These are phyloP conservation scores for Arthrobotrys iridis DNA, from an alignment of 2,329 filamentous ascomycete species.

Conservation along the genomic window DNA sequence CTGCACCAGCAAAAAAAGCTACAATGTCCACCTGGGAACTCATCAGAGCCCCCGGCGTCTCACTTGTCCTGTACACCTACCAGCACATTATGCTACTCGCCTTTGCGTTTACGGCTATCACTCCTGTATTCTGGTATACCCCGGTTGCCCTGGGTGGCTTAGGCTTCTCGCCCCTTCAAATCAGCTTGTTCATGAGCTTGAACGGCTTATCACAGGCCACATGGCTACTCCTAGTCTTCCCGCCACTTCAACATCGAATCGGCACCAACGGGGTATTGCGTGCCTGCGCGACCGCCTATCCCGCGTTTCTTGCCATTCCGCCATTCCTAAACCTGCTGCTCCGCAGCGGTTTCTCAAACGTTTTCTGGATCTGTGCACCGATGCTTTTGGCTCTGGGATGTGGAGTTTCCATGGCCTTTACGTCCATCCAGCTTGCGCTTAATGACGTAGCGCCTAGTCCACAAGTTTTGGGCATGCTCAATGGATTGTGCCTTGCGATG, in stretches of 20 bases:
- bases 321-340: conserved; percentile 70
- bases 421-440: conserved; percentile 75
- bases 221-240: conserved; percentile 78
- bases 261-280: conserved; percentile 75
- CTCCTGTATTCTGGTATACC: conserved; percentile 76
- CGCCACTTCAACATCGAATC: conserved; percentile 71
- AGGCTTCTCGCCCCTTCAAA: conserved; percentile 71
- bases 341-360: conserved; percentile 61
- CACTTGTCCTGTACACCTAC: conserved; percentile 73
- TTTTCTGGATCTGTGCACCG: conserved; percentile 70
- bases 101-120: conserved; percentile 75
- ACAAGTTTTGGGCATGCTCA: conserved; percentile 74
- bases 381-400: conserved; percentile 67
- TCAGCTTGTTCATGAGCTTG: conserved; percentile 73
- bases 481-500: conserved; percentile 73
- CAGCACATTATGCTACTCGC: conserved; percentile 74
- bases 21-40: conserved; percentile 67
- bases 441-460: conserved; percentile 77
- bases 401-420: conserved; percentile 76
- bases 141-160: conserved; percentile 72
- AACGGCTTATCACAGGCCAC: conserved; percentile 73
- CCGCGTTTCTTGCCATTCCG: conserved; percentile 69
- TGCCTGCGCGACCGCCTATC: conserved; percentile 69
- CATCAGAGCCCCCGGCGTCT: conserved; percentile 72
- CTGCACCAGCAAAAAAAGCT: conserved; percentile 51